Evolutionary conservation across 441 rosid genomes (phyloP).

Genomic region (Rhodomyrtus psidioides): DNA sequence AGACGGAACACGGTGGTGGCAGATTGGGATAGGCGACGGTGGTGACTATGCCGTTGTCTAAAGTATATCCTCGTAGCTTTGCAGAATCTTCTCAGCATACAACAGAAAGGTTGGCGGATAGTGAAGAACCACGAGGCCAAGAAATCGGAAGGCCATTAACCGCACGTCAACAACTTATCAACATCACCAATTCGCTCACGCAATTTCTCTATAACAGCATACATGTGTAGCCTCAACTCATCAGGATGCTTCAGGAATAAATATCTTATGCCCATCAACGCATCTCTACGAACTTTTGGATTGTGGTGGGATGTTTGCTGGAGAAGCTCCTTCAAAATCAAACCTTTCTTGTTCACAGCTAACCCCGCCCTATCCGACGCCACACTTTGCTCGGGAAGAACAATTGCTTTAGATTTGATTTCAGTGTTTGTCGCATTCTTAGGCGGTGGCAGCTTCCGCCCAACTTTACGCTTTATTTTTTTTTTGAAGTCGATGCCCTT

Average conservation of each 20-base stretch:
- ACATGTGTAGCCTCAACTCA: slow-evolving; percentile 52
- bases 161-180: slow-evolving; percentile 67
- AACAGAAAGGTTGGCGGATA: slow-evolving; percentile 58
- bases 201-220: slow-evolving; percentile 50
- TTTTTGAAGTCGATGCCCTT: slow-evolving; percentile 16
- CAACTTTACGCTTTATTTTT: slow-evolving; percentile 93
- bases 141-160: slow-evolving; percentile 80
- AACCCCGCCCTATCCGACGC: slow-evolving; percentile 66
- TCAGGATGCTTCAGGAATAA: slow-evolving; percentile 53
- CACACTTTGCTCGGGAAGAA: slow-evolving; percentile 87
- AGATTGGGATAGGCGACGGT: too few relatives aligned
- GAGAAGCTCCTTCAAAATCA: slow-evolving; percentile 81
- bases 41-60: too few relatives aligned
- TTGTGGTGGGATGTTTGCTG: slow-evolving; percentile 76
- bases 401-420: slow-evolving; percentile 81
- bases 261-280: slow-evolving; percentile 65
- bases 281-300: slow-evolving; percentile 83
- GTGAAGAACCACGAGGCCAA: slow-evolving; percentile 57
- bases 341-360: slow-evolving; percentile 88
- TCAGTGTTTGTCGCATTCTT: slow-evolving; percentile 85
- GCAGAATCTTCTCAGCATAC: slow-evolving; percentile 82
- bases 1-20: too few relatives aligned
- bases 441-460: slow-evolving; percentile 91
- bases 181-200: slow-evolving; percentile 64
- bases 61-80: slow-evolving; percentile 66